Conservation (phyloP, 78 protist species). For the Paratrimastix pyriformis region DNA sequence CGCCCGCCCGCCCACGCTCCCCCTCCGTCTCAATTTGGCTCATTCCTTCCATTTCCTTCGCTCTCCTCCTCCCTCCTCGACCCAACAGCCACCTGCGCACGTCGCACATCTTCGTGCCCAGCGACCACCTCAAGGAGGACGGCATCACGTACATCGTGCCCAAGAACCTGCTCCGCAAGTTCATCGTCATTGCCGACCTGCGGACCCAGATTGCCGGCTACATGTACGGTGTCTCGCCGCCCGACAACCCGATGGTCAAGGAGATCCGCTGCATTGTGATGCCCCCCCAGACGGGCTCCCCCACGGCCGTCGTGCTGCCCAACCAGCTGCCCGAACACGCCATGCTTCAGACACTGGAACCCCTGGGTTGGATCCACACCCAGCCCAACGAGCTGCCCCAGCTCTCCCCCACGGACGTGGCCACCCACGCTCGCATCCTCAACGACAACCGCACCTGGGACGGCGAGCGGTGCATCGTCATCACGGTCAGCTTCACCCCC, state of each 20-base stretch:
- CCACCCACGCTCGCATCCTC: constrained; percentile 71
- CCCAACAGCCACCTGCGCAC: too few relatives aligned
- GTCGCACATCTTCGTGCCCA: constrained; percentile 86
- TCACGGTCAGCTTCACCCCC: constrained; percentile 72
- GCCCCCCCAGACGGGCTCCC: constrained; percentile 97
- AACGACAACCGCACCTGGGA: constrained; percentile 79
- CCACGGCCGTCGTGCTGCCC: constrained; percentile 80
- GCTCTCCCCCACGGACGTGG: constrained; percentile 85
- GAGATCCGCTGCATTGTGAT: constrained; percentile 92
- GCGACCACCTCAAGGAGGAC: constrained; percentile 75
- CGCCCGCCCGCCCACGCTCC: too few relatives aligned
- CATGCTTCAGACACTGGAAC: constrained; percentile 83
- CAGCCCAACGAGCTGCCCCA: constrained; percentile 91
- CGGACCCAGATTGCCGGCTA: constrained; percentile 92
- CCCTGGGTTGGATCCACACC: constrained; percentile 99
- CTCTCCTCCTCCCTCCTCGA: too few relatives aligned
- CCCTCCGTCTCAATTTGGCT: too few relatives aligned
- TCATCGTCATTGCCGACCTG: constrained; percentile 83
- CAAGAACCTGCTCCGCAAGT: constrained; percentile 89
- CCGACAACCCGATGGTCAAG: constrained; percentile 89
- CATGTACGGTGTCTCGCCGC: constrained; percentile 89
- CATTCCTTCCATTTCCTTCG: too few relatives aligned
- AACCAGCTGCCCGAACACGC: constrained; percentile 78
- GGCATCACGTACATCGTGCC: constrained; percentile 94
- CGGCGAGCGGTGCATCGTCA: constrained; percentile 62